These are phyloP conservation scores for Populus tremula DNA, from an alignment of 345 rosid genomes.

Conservation along the genomic window DNA sequence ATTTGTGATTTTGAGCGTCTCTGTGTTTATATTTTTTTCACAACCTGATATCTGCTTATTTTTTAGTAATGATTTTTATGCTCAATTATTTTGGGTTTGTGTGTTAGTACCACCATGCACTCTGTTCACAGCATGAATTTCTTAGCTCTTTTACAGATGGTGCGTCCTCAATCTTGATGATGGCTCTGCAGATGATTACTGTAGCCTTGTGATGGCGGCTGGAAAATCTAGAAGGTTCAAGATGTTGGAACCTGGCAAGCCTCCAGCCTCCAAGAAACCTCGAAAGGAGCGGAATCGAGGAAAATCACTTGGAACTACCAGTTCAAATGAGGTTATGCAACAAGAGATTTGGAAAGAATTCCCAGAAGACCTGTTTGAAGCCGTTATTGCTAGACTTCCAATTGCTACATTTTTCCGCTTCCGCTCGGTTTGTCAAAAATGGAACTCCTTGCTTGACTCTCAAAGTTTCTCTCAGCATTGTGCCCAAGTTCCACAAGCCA, in stretches of 20 bases:
- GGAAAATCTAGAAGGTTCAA: slow-evolving; percentile 65
- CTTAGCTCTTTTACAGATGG: slow-evolving; percentile 48
- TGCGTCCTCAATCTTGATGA: slow-evolving; percentile 58
- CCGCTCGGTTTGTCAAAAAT: slow-evolving; percentile 78
- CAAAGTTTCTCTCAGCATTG: slow-evolving; percentile 74
- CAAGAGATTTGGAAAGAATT: slow-evolving; percentile 87
- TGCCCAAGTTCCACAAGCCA: slow-evolving; percentile 48
- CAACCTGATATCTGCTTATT: background rate
- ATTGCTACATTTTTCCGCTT: slow-evolving; percentile 76
- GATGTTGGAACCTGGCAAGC: slow-evolving; percentile 66
- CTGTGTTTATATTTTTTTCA: background rate
- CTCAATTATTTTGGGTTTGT: background rate
- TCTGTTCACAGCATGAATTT: slow-evolving; percentile 1
- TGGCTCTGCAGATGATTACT: slow-evolving; percentile 59
- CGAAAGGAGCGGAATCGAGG: slow-evolving; percentile 70
- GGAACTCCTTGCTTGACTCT: slow-evolving; percentile 74
- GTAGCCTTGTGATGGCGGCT: slow-evolving; percentile 65
- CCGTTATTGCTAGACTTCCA: slow-evolving; percentile 88
- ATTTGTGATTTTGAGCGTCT: background rate
- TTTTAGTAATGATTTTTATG: background rate
- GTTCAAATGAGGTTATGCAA: slow-evolving; percentile 57
- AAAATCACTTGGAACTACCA: slow-evolving; percentile 38
- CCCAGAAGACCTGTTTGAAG: slow-evolving; percentile 92
- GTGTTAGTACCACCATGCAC: background rate
- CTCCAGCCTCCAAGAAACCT: slow-evolving; percentile 66